Evolutionary conservation across 495 filamentous ascomycete genomes (phyloP), one percentile per base, ranked within the genome.

Genomic region (Penicillium samsonianum): DNA sequence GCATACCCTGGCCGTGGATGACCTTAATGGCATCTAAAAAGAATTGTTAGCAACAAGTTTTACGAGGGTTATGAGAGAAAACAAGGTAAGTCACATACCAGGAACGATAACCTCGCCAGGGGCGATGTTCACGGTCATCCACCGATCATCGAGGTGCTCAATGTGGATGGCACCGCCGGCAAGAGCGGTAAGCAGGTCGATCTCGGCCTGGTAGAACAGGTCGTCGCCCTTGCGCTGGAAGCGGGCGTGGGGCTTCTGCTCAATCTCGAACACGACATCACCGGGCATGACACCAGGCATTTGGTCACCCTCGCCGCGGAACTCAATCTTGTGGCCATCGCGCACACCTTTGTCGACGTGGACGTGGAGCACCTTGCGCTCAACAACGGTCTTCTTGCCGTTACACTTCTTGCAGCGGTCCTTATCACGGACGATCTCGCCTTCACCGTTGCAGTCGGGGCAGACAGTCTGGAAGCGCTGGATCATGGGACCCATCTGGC

Each of bases 401-500:
- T 79, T 84, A 76, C 94, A 99, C 57, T 78, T 75, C 85, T 96
- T 97, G 86, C 94, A 99, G 69, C 88, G 85, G 73, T 98, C 95
- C 80, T 92, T 92, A 49, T 98, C 94, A 61, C 89, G 89, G 69
- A 99, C 90, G 54, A 88, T 91, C 78, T 99, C 95, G 47, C 95
- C 92, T 73, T 98, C 95, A 58, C 94, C 94, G 57, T 92, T 90
- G 71, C 94, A 99, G 74, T 99, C 94, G 30, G 92, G 90, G 84
- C 94, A 99, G 59, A 97, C 91, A 19, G 95, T 98, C 83, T 98
- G 95, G 84, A 98, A 98, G 49, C 94, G 90, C 78, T 98, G 95
- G 68, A 98, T 98, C 94, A 99, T 99, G 50, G 94, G 94, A 50
- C 95, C 94, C 92, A 98, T 98, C 81, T 98, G 95, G 65, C 94